Base-by-base conservation (phyloP, 2,329 filamentous ascomycete genomes). In the Apiospora pterosperma region DNA sequence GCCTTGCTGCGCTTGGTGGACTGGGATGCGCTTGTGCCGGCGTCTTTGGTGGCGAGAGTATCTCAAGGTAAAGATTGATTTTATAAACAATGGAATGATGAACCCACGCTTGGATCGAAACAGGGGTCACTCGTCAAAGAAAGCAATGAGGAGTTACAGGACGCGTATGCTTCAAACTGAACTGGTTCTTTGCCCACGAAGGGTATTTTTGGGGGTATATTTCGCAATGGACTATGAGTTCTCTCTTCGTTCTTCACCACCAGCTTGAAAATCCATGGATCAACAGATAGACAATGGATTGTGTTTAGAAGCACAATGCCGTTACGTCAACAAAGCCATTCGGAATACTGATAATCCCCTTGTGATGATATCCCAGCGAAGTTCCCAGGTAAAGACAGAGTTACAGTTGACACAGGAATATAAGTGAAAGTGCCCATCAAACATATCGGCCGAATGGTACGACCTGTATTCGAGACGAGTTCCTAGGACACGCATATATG, bases 21-120 rank as follows among this genome's bases (percentile, higher is more conserved):
- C 70, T 85, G 28, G 81, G 81, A 3, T 71, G 75, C 44, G 82
- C 80, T 11, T 78, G 76, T 64, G 77, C 81, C 16, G 80, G 79
- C 14, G 80, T 84, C 4, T 81, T 80, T 69, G 82, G 82, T 3
- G 82, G 76, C 1, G 82, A 84, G 74, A 81, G 78, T 62, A 71
- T 79, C 64, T 76, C 79, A 44, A 74, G 77, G 66, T 80, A 70
- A 75, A 52, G 28, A 38, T 6, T 16, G 36, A 8, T 34, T 28
- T 21, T 19, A 36, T 21, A 2, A 36, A 21, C 21, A 44, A 23
- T 25, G 21, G 34, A n/a, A 14, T 21, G 6, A 25, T 23, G 59
- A 38, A 5, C 6, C 6, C 34, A 55, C 48, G 28, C 25, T 4
- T 34, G 48, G 28, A 19, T 14, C 31, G 12, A 16, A 11, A n/a